Percentiles rank a stretch among this genome's conserved stretches.
Conservation (phyloP, 1,284 basidiomycete genomes). For the Cryptococcus maquisensis region DNA sequence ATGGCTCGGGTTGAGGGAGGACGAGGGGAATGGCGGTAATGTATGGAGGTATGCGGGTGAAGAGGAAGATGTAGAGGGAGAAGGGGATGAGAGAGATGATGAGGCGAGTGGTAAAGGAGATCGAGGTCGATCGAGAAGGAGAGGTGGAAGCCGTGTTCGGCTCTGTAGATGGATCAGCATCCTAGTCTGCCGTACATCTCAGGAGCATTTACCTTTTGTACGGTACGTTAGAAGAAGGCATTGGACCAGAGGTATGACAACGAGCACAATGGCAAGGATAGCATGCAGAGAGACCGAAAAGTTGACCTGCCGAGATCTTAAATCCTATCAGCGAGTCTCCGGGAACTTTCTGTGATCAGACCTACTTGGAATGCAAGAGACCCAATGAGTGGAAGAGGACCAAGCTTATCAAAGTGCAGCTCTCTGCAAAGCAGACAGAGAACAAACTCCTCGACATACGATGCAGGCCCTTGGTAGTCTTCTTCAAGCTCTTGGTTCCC, state of each 20-base stretch:
- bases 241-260: slow-evolving; percentile 45
- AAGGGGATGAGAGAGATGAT: slow-evolving; percentile 46
- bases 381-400: slow-evolving; percentile 44
- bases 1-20: not conserved
- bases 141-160: slow-evolving; percentile 15
- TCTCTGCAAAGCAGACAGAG: slow-evolving; percentile 46
- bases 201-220: slow-evolving; percentile 28
- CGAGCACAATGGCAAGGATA: slow-evolving; percentile 40
- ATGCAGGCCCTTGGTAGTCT: slow-evolving; percentile 37
- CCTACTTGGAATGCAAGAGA: slow-evolving; percentile 38
- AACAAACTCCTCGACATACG: slow-evolving; percentile 40
- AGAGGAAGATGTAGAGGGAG: slow-evolving; percentile 44
- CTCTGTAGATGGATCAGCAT: slow-evolving; percentile 4
- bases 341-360: not conserved
- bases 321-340: not conserved
- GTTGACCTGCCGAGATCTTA: slow-evolving; percentile 42
- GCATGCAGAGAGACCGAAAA: slow-evolving; percentile 45
- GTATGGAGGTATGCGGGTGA: slow-evolving; percentile 47
- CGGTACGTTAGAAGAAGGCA: slow-evolving; percentile 47
- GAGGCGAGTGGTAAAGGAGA: slow-evolving; percentile 30
- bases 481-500: slow-evolving; percentile 25
- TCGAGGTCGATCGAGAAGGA: slow-evolving; percentile 18
- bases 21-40: slow-evolving; percentile 27
- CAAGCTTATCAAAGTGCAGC: slow-evolving; percentile 43
- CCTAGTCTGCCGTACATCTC: not conserved